Base-by-base conservation (phyloP, 2,329 filamentous ascomycete genomes). In the Beauveria brongniartii region DNA sequence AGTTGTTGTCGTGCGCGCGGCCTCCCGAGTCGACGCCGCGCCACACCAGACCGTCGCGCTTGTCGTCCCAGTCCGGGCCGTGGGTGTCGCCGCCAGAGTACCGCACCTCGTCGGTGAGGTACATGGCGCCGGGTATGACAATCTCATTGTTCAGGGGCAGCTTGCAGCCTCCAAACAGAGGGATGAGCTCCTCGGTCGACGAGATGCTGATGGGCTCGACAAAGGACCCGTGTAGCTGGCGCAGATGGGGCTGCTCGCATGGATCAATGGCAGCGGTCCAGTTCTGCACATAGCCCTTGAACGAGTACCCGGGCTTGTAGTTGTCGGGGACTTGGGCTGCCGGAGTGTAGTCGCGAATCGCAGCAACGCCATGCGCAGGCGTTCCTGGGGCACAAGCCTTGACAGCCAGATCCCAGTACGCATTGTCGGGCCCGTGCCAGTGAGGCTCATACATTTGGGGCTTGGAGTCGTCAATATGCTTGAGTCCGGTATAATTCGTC, bases 1-100 rank as follows among this genome's bases (percentile, higher is more conserved):
- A 91, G 63, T 82, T 88, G 50, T 83, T 69, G n/a, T 68, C 67
- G 61, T 73, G 73, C 51, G 78, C 72, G 30, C 77, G 75, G 1
- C 85, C 86, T 3, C 85, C 86, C 8, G 85, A 86, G 3, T 82
- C 84, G 2, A 83, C 82, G 51, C 86, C 86, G 43, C 86, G 83
- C 86, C 86, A 89, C 41, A 87, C 74, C 51, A 85, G 72, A 3
- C 72, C 75, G 59, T 82, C 76, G 30, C 73, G 73, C 71, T 89
- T 89, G 40, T 78, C 70, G 4, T 76, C 71, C 86, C 87, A 89
- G 5, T 75, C 69, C 14, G 80, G 75, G 50, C 87, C 85, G 61
- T 81, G 80, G 9, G 72, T 72, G 8, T 76, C 69, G 57, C 82
- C 80, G 58, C 85, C 86, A 1, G 78, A 80, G 70, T 88, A 88